Evolutionary conservation across 2,329 filamentous ascomycete species (phyloP), one percentile per base, ranked within the genome.

Genomic region (Botrytis fragariae): DNA sequence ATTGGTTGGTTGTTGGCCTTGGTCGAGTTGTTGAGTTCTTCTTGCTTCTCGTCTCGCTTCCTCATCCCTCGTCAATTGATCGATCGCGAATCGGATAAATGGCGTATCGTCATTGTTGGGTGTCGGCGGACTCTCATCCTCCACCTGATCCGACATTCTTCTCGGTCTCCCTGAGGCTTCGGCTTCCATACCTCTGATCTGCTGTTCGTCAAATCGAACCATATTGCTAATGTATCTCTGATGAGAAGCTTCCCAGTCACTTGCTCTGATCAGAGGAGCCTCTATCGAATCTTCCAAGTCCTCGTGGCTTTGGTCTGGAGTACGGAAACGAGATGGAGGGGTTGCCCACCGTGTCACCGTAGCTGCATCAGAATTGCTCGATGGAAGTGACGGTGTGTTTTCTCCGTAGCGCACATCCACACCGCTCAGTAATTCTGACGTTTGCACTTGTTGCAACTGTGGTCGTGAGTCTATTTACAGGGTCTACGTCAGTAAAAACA

Each of bases 51-150:
- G 61, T 83, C 85, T 84, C 9, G 90, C 86, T 74, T 93, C 90
- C 73, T 91, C 91, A 78, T 92, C 89, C 65, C 92, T 87, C 9
- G 94, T 97, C 77, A 98, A 85, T 75, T 95, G 93, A 76, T 97
- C 93, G 75, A 98, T 89, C 59, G 95, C 95, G 81, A 96, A 97
- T 76, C 92, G 92, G 76, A 98, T 93, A 82, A 95, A 97, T 0
- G 94, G 94, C 14, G 90, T 92, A 79, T 97, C 92, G 79, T 97
- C 94, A 57, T 94, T 85, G 16, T 91, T 93, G 20, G 85, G 83
- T 69, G 84, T 84, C 25, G 77, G 77, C 20, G 69, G 60, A 35
- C 68, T 62, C 44, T 73, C 72, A 29, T 78, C 77, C 42, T 74
- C 39, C 10, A 74, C 73, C 37, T 60, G 63, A 44, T 75, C 69